Conservation (phyloP, 2,329 filamentous ascomycete genomes). For the Penicillium freii region DNA sequence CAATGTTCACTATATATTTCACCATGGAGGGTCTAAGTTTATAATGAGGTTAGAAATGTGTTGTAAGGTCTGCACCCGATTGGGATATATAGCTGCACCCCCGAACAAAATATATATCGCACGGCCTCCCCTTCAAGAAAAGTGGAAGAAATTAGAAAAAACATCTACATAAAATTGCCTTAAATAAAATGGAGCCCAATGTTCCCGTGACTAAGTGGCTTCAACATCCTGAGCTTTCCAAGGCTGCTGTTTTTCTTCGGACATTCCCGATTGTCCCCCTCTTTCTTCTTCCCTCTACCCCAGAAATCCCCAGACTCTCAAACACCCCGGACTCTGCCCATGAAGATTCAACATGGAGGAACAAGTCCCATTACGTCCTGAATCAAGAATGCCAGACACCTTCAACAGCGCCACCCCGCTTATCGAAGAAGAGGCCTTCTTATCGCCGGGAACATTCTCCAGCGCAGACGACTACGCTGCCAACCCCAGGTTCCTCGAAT, state of each 20-base stretch:
- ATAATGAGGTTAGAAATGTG: no score
- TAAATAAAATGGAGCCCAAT: not conserved
- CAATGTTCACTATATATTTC: no score
- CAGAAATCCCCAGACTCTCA: not conserved
- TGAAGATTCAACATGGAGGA: constrained; percentile 15
- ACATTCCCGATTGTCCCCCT: not conserved
- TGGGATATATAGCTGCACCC: not conserved
- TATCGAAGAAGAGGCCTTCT: constrained; percentile 24
- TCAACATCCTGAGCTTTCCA: not conserved
- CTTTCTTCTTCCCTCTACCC: constrained; percentile 11
- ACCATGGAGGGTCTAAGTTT: no score
- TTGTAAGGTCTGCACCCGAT: no score
- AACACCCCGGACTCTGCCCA: not conserved
- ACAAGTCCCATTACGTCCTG: constrained; percentile 10
- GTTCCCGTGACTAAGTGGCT: constrained; percentile 12
- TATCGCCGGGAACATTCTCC: constrained; percentile 28
- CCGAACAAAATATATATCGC: not conserved
- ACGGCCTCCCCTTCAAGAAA: no score
- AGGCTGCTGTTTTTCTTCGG: not conserved
- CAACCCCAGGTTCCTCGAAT: constrained; percentile 44
- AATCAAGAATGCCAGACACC: constrained; percentile 12
- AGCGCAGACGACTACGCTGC: constrained; percentile 28
- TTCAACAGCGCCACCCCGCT: constrained; percentile 11
- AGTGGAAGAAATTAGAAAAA: no score
- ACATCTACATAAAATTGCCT: no score